Evolutionary conservation across 2,329 filamentous ascomycete genomes (phyloP).

Genomic region (Knufia fluminis): DNA sequence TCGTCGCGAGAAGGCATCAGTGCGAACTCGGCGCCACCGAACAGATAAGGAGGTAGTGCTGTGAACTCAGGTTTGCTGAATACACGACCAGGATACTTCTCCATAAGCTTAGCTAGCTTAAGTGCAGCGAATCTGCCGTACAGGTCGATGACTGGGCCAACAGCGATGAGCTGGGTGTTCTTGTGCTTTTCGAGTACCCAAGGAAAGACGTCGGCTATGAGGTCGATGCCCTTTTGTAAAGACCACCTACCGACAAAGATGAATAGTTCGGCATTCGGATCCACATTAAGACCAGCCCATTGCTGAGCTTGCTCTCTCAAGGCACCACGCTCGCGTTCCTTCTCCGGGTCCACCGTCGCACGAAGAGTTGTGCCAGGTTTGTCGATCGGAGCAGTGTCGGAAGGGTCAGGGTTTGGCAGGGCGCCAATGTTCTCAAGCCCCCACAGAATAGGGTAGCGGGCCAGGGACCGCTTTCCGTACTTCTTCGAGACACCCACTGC

Average conservation of each 20-base stretch:
- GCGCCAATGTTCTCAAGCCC: conserved; percentile 53
- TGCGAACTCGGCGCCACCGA: conserved; percentile 59
- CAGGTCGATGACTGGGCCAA: conserved; percentile 58
- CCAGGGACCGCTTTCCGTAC: conserved; percentile 57
- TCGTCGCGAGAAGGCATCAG: conserved; percentile 61
- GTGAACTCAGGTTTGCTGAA: conserved; percentile 62
- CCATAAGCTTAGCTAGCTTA: conserved; percentile 56
- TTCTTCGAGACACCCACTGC: conserved; percentile 60
- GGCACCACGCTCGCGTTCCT: conserved; percentile 45
- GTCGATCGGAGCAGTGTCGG: conserved; percentile 53
- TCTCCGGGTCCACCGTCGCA: conserved; percentile 44
- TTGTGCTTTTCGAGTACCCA: conserved; percentile 51
- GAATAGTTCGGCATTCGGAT: conserved; percentile 54
- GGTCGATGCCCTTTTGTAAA: conserved; percentile 59
- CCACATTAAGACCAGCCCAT: conserved; percentile 55
- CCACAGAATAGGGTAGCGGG: conserved; percentile 62
- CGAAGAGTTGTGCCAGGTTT: conserved; percentile 42
- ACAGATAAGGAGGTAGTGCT: conserved; percentile 55
- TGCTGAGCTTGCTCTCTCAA: conserved; percentile 55
- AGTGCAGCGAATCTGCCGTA: conserved; percentile 60
- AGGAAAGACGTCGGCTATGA: conserved; percentile 61
- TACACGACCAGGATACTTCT: conserved; percentile 55
- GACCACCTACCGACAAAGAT: conserved; percentile 63
- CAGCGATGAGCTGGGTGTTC: conserved; percentile 52
- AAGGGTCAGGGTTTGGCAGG: conserved; percentile 57